phyloP scores from a whole-genome alignment of 2,329 filamentous ascomycete species.

The Venturia effusa region DNA sequence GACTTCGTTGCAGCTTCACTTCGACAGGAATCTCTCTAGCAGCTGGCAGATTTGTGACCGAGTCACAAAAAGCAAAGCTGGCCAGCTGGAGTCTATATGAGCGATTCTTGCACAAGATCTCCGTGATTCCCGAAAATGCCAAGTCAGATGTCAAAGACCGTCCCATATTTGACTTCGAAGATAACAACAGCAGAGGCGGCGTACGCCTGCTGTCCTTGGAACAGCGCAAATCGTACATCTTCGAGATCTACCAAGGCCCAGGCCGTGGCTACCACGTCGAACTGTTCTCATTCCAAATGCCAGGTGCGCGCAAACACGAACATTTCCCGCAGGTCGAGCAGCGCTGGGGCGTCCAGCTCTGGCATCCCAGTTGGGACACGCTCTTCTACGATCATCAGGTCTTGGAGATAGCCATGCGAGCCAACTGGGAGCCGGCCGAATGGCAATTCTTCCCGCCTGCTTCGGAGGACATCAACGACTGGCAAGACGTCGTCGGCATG shows the following conservation, averaged over 20 bases:
- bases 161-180: not conserved
- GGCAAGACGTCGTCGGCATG: not conserved
- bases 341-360: slow-evolving; percentile 5
- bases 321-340: not conserved
- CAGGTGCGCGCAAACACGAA: not conserved
- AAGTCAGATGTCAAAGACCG: not conserved
- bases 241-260: not conserved
- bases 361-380: slow-evolving; percentile 4
- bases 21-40: not conserved
- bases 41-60: not conserved
- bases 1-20: not conserved
- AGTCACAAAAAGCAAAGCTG: not conserved
- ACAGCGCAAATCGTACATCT: not conserved
- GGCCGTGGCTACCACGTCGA: slow-evolving; percentile 6
- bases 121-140: not conserved
- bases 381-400: not conserved
- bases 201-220: not conserved
- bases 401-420: not conserved
- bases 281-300: not conserved
- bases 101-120: not conserved
- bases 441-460: slow-evolving; percentile 8
- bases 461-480: not conserved
- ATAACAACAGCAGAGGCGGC: not conserved
- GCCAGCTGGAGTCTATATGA: not conserved
- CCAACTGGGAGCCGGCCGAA: slow-evolving; percentile 6